Conservation (phyloP, 2,329 filamentous ascomycete genomes). For the Verticillium longisporum region DNA sequence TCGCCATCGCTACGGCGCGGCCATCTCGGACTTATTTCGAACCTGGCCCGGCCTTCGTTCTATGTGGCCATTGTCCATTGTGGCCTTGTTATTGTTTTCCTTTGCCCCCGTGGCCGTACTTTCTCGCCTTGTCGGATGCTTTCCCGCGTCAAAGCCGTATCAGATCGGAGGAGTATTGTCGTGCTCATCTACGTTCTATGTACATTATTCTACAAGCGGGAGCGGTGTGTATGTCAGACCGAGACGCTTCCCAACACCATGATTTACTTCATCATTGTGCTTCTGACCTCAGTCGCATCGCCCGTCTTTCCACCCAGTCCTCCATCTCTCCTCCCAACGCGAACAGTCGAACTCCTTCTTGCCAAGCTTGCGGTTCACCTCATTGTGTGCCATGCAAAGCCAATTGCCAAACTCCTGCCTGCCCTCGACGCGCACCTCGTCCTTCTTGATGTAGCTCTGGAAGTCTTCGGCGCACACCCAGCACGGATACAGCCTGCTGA, state of each 20-base stretch:
- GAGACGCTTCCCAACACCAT: neutral
- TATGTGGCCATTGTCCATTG: no score
- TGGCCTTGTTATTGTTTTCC: neutral
- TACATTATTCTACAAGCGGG: neutral
- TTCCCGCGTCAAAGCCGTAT: neutral
- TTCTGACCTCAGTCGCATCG: conserved; percentile 43
- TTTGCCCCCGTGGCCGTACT: neutral
- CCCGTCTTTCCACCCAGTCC: conserved; percentile 75
- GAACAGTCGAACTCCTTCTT: conserved; percentile 87
- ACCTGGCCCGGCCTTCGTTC: no score
- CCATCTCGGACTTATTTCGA: no score
- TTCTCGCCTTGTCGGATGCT: neutral
- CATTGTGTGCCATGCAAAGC: conserved; percentile 83
- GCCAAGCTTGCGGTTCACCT: conserved; percentile 82
- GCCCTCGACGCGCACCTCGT: conserved; percentile 54
- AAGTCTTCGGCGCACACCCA: conserved; percentile 95
- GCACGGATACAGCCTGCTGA: conserved; percentile 87
- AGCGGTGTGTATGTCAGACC: neutral
- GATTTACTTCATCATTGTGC: neutral
- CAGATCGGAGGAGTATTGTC: neutral
- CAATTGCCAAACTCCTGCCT: conserved; percentile 69
- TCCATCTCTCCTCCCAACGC: conserved; percentile 90
- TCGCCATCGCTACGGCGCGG: no score
- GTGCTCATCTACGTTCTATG: neutral
- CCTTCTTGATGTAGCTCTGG: conserved; percentile 67